Conservation (phyloP, 176 grass and related monocot genomes). For the Chloris gayana region DNA sequence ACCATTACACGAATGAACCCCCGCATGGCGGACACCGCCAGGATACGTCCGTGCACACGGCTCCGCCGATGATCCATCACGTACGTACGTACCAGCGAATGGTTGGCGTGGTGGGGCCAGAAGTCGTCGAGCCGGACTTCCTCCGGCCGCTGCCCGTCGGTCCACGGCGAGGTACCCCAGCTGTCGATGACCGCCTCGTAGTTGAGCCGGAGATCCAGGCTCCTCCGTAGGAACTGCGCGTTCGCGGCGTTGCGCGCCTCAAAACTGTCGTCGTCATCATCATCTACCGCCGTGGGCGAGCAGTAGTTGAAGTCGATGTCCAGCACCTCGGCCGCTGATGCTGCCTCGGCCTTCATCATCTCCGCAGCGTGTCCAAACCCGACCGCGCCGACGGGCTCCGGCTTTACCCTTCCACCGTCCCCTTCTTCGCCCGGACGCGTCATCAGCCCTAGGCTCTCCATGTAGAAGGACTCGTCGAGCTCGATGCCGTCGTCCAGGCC, state of each 20-base stretch:
- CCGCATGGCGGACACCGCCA: too few species aligned
- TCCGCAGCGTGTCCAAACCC: not conserved
- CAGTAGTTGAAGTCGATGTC: conserved; percentile 60
- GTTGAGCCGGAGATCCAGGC: conserved; percentile 66
- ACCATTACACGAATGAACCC: too few species aligned
- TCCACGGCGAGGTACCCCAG: conserved; percentile 84
- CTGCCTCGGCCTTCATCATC: conserved; percentile 41
- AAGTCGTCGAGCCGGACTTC: conserved; percentile 45
- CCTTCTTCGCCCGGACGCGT: not conserved
- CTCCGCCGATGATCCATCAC: not conserved
- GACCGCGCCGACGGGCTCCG: conserved; percentile 22
- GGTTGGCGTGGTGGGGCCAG: conserved; percentile 48
- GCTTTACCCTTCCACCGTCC: conserved; percentile 46
- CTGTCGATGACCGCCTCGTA: conserved; percentile 82
- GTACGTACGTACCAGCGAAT: too few species aligned
- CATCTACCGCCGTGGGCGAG: conserved; percentile 47
- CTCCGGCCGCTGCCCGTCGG: conserved; percentile 60
- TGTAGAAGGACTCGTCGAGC: conserved; percentile 56
- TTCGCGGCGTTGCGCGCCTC: conserved; percentile 18
- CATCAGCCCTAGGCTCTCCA: conserved; percentile 68
- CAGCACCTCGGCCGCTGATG: conserved; percentile 39
- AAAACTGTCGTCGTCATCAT: conserved; percentile 31
- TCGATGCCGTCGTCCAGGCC: conserved; percentile 48
- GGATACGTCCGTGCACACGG: not conserved
- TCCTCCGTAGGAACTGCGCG: conserved; percentile 35